A percentile compares a stretch with the other conserved stretches of the same genome.
phyloP scores from a whole-genome alignment of 106 monocot genomes.

The Narthecium ossifragum region DNA sequence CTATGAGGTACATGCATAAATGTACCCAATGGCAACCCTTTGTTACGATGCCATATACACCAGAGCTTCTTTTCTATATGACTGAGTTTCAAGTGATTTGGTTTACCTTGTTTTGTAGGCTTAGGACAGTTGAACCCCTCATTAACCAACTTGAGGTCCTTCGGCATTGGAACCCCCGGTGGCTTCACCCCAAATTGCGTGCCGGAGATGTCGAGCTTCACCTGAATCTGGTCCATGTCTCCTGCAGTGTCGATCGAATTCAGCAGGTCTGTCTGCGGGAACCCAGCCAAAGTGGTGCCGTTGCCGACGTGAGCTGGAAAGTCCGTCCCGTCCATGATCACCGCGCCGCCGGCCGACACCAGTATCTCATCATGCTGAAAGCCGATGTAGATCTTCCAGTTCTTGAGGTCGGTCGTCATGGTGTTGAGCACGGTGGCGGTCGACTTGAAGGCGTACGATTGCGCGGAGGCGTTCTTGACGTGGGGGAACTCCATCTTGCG shows the following conservation, averaged over 20 bases:
- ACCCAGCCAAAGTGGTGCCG: conserved; percentile 66
- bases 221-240: conserved; percentile 60
- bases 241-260: conserved; percentile 92
- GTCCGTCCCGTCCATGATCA: conserved; percentile 56
- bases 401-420: conserved; percentile 56
- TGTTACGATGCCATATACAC: too few relatives aligned
- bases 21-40: too few relatives aligned
- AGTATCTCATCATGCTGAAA: conserved; percentile 89
- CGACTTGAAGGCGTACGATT: conserved; percentile 81
- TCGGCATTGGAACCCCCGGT: conserved; percentile 71
- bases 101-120: conserved; percentile 35
- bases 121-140: conserved; percentile 72
- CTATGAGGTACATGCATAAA: too few relatives aligned
- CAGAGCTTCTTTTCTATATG: too few relatives aligned
- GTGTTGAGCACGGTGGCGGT: conserved; percentile 70
- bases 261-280: conserved; percentile 56
- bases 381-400: conserved; percentile 81
- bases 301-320: conserved; percentile 59
- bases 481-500: conserved; percentile 67
- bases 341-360: conserved; percentile 67
- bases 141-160: conserved; percentile 50
- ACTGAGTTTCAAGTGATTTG: too few relatives aligned
- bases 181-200: conserved; percentile 87
- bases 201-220: conserved; percentile 49
- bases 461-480: conserved; percentile 84